phyloP scores from a whole-genome alignment of 2,329 filamentous ascomycete genomes.

The Chrysoporthe puriensis region DNA sequence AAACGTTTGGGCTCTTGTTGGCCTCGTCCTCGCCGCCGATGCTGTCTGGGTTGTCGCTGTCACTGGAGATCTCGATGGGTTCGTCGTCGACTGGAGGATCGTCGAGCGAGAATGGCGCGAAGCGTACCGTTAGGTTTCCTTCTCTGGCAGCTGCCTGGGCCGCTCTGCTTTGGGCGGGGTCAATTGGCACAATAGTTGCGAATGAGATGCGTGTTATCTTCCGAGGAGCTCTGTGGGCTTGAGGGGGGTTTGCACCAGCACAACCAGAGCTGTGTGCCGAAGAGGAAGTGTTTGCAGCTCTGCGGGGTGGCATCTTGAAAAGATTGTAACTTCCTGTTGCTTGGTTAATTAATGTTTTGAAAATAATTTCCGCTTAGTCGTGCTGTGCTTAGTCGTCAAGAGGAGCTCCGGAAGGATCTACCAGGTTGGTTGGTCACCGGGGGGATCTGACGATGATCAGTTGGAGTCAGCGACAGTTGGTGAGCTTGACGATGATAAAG shows the following conservation, averaged over 20 bases:
- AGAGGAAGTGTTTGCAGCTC: not conserved
- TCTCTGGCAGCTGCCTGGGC: not conserved
- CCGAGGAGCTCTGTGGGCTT: not conserved
- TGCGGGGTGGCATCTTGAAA: not conserved
- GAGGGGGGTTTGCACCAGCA: not conserved
- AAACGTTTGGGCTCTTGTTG: not conserved
- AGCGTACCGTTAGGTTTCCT: not conserved
- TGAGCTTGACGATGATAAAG: too few species aligned
- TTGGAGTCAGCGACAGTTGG: not conserved
- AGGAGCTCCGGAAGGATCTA: not conserved
- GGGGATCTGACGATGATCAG: not conserved
- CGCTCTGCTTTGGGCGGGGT: not conserved
- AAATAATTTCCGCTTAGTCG: not conserved
- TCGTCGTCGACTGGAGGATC: not conserved
- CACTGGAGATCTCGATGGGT: not conserved
- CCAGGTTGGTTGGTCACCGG: not conserved
- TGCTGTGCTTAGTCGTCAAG: not conserved
- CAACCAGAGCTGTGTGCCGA: not conserved
- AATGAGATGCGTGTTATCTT: not conserved
- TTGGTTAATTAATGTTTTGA: not conserved
- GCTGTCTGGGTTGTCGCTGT: not conserved
- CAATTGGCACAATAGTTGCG: not conserved
- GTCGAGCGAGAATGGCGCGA: conserved; percentile 6
- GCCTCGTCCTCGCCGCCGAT: not conserved
- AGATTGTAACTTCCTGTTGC: not conserved